Base-by-base conservation (phyloP, 139 green algal species). In the Coelastrella sp. region DNA sequence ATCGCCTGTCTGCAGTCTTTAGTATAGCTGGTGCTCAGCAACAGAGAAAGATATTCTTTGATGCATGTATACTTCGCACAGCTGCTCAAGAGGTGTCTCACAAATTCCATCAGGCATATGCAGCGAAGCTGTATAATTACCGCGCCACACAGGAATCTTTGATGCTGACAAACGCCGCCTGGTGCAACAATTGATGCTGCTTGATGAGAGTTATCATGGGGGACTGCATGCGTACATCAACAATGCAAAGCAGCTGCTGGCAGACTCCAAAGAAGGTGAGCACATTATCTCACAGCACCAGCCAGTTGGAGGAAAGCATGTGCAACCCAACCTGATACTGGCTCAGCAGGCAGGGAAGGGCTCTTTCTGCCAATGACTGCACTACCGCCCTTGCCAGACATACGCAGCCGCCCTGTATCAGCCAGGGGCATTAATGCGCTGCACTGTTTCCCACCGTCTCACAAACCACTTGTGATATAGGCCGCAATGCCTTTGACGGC, bases 401-500 rank as follows among this genome's bases (percentile, higher is more conserved):
- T 70, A 49, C 3, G 35, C 35, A 49, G 35, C 3, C 35, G 35
- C 35, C 35, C 35, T 49, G 35, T 1, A 49, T 24, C 66, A 20
- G 66, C 66, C 4, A 19, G 17, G 66, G 17, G 66, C 66, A 75
- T 75, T 19, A 19, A 75, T 75, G 66, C 66, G 15, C 49, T 49
- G 85, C 72, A 78, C 66, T 4, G 19, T 59, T 63, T 58, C 20
- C 27, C 7, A 49, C 70, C 35, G 1, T 49, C 35, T 87, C 74
- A 35, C 57, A 8, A 7, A 87, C 35, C 3, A 49, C 1, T 3
- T 60, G n/a, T 8, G 82, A 72, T 86, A 80, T 93, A 96, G 97
- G 98, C 1, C 88, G 90, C 25, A 99, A 99, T 93, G 94, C 98
- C 0, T 99, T 99, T 89, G 97, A 99, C 17, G 98, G 98, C 15